A percentile compares a stretch with the other conserved stretches of the same genome.
These are phyloP conservation scores for Myotisia sp. DNA, from an alignment of 2,329 filamentous ascomycete genomes.

Conservation along the genomic window DNA sequence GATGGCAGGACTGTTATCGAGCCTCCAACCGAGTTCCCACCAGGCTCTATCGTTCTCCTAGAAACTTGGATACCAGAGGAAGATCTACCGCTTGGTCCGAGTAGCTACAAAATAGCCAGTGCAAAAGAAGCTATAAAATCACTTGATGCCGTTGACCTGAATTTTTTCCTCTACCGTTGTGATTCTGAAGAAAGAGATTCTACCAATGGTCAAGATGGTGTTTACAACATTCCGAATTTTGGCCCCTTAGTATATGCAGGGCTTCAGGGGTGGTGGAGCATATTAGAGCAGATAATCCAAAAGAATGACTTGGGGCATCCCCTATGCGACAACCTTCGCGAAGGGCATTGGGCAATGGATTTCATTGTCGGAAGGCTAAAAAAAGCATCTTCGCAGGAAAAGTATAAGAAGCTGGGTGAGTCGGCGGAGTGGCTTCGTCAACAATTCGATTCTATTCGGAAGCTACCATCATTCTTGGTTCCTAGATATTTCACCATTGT, in stretches of 20 bases:
- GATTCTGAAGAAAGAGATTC: conserved; percentile 76
- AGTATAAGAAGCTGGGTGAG: conserved; percentile 48
- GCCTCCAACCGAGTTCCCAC: conserved; percentile 70
- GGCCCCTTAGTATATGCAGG: conserved; percentile 86
- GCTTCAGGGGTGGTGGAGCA: conserved; percentile 96
- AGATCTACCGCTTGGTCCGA: conserved; percentile 69
- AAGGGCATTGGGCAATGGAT: conserved; percentile 85
- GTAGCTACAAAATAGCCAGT: conserved; percentile 72
- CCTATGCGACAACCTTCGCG: conserved; percentile 78
- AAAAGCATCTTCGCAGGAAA: conserved; percentile 49
- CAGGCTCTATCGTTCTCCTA: conserved; percentile 86
- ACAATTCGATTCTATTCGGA: conserved; percentile 72
- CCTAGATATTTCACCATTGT: conserved; percentile 89
- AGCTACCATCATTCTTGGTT: conserved; percentile 73
- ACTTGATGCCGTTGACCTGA: conserved; percentile 67
- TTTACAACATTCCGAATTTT: conserved; percentile 71
- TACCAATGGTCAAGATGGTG: conserved; percentile 68
- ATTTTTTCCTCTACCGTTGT: conserved; percentile 80
- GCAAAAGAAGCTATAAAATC: conserved; percentile 63
- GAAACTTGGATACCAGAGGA: conserved; percentile 89
- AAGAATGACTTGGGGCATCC: conserved; percentile 89
- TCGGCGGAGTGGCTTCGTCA: conserved; percentile 67
- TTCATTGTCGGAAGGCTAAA: conserved; percentile 71
- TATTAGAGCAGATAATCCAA: conserved; percentile 67
- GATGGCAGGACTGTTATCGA: conserved; percentile 64